These are phyloP conservation scores for Calonectria pauciramosa DNA, from an alignment of 2,329 filamentous ascomycete genomes.

Conservation along the genomic window DNA sequence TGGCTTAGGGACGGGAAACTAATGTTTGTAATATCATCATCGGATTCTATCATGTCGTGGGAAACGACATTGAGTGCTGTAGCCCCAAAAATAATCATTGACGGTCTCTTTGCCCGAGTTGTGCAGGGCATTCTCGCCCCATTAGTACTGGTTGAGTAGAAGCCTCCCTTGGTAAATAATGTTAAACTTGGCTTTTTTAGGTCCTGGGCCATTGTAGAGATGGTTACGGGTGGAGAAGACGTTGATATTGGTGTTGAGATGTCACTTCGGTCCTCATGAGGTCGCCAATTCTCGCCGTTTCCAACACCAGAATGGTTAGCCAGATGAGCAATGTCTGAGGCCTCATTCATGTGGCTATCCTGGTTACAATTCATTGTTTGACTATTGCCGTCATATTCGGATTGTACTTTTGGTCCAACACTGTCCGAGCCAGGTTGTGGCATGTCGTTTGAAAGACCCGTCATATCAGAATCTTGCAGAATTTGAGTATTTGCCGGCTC, in stretches of 20 bases:
- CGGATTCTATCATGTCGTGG: neutral
- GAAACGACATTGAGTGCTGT: neutral
- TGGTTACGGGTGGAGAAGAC: conserved; percentile 29
- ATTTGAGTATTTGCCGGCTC: neutral
- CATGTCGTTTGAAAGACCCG: neutral
- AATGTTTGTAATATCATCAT: neutral
- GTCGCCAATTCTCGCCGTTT: neutral
- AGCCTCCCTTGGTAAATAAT: conserved; percentile 15
- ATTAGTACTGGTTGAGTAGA: conserved; percentile 38
- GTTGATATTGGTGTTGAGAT: neutral
- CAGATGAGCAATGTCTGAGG: neutral
- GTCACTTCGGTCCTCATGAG: neutral
- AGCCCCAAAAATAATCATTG: conserved; percentile 14
- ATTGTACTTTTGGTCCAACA: neutral
- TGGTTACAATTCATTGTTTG: neutral
- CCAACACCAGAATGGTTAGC: neutral
- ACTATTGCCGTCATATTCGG: neutral
- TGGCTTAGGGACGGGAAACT: neutral
- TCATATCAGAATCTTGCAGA: neutral
- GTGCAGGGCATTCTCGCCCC: conserved; percentile 37
- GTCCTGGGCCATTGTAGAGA: conserved; percentile 6
- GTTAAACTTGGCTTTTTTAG: conserved; percentile 10
- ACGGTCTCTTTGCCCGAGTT: conserved; percentile 22
- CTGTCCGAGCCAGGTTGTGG: neutral
- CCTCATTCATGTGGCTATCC: neutral